Percentiles rank a stretch among this genome's conserved stretches.
Conservation (phyloP, 1,284 basidiomycete genomes). For the Rugiboletus extremiorientalis region DNA sequence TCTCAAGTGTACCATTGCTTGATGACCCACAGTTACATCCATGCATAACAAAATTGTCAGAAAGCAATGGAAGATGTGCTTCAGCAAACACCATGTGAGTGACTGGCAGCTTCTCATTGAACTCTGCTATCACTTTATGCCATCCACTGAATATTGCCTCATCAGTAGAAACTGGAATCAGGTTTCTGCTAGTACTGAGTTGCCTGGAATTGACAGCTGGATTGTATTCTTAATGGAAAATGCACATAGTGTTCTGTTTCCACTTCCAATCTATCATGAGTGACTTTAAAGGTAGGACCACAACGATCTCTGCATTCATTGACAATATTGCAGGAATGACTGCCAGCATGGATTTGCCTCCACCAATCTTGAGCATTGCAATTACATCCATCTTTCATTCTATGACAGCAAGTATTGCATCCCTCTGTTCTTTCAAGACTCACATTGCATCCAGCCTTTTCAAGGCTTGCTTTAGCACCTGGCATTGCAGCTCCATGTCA, state of each 20-base stretch:
- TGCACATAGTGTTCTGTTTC: background rate
- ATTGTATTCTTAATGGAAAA: background rate
- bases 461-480: background rate
- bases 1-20: background rate
- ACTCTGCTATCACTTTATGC: background rate
- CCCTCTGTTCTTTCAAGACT: background rate
- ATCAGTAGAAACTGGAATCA: too few relatives aligned
- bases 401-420: background rate
- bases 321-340: background rate
- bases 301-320: background rate
- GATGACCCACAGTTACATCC: too few relatives aligned
- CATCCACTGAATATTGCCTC: background rate
- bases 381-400: background rate
- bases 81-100: background rate
- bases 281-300: background rate
- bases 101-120: background rate
- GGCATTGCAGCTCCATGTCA: too few relatives aligned
- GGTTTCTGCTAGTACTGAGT: background rate
- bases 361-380: background rate
- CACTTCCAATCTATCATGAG: background rate
- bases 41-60: too few relatives aligned
- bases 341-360: background rate
- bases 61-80: background rate
- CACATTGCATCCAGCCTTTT: background rate
- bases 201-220: background rate